Conservation (phyloP, 1,139 yeast species). For the Diutina ranongensis region DNA sequence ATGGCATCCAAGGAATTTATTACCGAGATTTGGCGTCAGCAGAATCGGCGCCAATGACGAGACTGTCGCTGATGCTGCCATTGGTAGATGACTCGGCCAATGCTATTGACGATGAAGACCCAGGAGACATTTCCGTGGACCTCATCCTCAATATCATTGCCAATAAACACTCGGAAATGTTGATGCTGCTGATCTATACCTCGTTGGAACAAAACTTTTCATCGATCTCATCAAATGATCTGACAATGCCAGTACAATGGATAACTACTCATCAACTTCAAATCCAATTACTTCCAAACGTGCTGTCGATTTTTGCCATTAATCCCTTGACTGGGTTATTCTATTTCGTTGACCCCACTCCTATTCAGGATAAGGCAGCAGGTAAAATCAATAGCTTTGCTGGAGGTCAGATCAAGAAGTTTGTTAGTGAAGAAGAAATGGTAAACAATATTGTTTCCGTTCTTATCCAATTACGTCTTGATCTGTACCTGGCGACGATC, state of each 20-base stretch:
- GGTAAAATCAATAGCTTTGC: slow-evolving; percentile 20
- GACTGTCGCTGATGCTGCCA: slow-evolving; percentile 10
- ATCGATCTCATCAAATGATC: background rate
- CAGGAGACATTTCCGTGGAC: slow-evolving; percentile 26
- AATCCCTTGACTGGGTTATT: slow-evolving; percentile 36
- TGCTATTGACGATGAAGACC: slow-evolving; percentile 10
- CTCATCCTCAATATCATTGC: slow-evolving; percentile 22
- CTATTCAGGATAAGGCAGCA: slow-evolving; percentile 24
- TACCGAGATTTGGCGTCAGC: slow-evolving; percentile 6
- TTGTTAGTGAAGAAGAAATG: slow-evolving; percentile 22
- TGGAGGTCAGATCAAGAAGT: slow-evolving; percentile 10
- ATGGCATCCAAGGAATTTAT: slow-evolving; percentile 12
- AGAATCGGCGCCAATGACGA: slow-evolving; percentile 6
- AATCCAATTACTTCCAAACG: slow-evolving; percentile 24
- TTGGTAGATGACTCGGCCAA: background rate
- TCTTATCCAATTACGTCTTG: slow-evolving; percentile 37
- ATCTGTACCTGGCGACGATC: slow-evolving; percentile 41
- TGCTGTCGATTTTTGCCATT: slow-evolving; percentile 27
- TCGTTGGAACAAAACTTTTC: slow-evolving; percentile 8
- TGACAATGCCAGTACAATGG: background rate
- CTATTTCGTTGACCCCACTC: slow-evolving; percentile 33
- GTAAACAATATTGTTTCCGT: slow-evolving; percentile 24
- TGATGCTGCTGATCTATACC: slow-evolving; percentile 17
- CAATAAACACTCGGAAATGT: slow-evolving; percentile 26
- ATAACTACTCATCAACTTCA: slow-evolving; percentile 27